These are phyloP conservation scores for Salix koriyanagi DNA, from an alignment of 345 rosid species.

Conservation along the genomic window DNA sequence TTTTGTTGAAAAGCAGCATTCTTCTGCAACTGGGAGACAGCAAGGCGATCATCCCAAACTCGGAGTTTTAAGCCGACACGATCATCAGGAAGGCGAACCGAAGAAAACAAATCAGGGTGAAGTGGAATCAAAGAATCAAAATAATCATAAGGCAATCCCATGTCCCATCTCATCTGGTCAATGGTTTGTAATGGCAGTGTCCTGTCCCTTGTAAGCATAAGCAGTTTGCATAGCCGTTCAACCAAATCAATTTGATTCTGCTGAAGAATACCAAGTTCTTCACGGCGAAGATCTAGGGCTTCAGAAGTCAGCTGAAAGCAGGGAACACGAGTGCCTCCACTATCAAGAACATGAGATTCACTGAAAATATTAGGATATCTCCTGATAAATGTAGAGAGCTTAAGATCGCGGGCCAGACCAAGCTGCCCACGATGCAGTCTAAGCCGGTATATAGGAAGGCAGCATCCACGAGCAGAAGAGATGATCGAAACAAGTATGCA, in stretches of 20 bases:
- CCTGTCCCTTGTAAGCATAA: slow-evolving; percentile 64
- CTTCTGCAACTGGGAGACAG: slow-evolving; percentile 53
- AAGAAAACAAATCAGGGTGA: slow-evolving; percentile 45
- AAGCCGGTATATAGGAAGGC: slow-evolving; percentile 52
- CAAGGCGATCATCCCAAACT: slow-evolving; percentile 53
- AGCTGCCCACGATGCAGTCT: slow-evolving; percentile 56
- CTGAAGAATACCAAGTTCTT: slow-evolving; percentile 30
- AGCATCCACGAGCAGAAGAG: slow-evolving; percentile 28
- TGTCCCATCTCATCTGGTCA: slow-evolving; percentile 81
- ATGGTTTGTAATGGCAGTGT: slow-evolving; percentile 63
- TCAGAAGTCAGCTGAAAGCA: slow-evolving; percentile 57
- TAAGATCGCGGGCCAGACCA: slow-evolving; percentile 53
- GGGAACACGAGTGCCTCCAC: slow-evolving; percentile 79
- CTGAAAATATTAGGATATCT: slow-evolving; percentile 63
- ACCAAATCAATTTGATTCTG: slow-evolving; percentile 33
- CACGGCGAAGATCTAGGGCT: slow-evolving; percentile 39
- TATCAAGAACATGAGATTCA: slow-evolving; percentile 46
- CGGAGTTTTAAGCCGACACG: slow-evolving; percentile 54
- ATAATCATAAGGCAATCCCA: slow-evolving; percentile 71
- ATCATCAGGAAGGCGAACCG: slow-evolving; percentile 44
- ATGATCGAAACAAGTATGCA: slow-evolving; percentile 54
- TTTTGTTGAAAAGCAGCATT: slow-evolving; percentile 29
- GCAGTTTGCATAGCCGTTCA: slow-evolving; percentile 58
- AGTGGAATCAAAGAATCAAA: slow-evolving; percentile 35
- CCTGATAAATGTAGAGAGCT: slow-evolving; percentile 60